Percentiles rank a stretch among this genome's conserved stretches.
phyloP scores from a whole-genome alignment of 768 basidiomycete genomes.

The Phaeotremella fagi region DNA sequence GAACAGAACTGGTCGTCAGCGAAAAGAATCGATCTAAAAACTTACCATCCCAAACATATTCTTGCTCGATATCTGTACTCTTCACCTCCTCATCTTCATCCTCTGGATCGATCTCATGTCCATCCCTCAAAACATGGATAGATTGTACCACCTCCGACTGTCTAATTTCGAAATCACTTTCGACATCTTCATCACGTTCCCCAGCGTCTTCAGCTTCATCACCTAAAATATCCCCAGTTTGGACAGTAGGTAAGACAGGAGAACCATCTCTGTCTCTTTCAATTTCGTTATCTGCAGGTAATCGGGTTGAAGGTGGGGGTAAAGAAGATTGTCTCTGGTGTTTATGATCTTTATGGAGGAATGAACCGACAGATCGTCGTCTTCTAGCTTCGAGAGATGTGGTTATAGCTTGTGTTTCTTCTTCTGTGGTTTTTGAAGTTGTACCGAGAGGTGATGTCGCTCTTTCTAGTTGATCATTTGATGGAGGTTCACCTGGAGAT shows the following conservation, averaged over 20 bases:
- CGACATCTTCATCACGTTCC: background rate
- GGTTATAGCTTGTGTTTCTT: conserved; percentile 14
- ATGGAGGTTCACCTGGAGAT: background rate
- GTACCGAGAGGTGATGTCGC: background rate
- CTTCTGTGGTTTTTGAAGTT: background rate
- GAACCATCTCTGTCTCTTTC: background rate
- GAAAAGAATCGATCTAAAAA: no score
- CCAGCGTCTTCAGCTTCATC: conserved; percentile 12
- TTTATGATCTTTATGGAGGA: no score
- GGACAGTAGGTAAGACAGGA: background rate
- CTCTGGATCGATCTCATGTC: conserved; percentile 6
- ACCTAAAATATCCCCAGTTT: background rate
- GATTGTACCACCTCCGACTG: conserved; percentile 7
- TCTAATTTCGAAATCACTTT: conserved; percentile 15
- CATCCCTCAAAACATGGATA: conserved; percentile 9
- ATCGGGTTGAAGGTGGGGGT: conserved; percentile 1
- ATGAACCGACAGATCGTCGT: conserved; percentile 10
- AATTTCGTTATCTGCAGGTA: background rate
- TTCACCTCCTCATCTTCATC: no score
- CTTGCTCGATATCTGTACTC: conserved; percentile 5
- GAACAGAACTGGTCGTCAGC: conserved; percentile 41
- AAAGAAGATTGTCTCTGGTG: no score
- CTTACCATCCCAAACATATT: conserved; percentile 44
- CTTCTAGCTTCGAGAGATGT: conserved; percentile 7
- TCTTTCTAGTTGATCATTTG: background rate